Percentiles rank a stretch among this genome's conserved stretches.
phyloP scores from a whole-genome alignment of 108 stramenopile genomes.

The Hondaea fermentalgiana region DNA sequence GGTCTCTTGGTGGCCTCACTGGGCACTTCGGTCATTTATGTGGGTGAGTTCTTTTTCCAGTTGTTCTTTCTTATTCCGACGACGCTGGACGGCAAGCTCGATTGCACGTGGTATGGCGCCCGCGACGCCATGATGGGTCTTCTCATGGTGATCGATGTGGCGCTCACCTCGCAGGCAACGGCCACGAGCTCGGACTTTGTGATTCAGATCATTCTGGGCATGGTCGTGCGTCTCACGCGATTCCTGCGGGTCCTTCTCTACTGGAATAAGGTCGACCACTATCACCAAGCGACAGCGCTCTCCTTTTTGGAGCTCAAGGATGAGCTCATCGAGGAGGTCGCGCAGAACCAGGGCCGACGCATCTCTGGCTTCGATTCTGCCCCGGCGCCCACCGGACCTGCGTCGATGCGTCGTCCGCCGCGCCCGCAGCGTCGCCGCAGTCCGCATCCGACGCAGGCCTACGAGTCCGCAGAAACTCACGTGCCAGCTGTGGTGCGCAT shows the following conservation, averaged over 20 bases:
- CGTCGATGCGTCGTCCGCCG: not conserved
- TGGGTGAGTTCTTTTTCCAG: not conserved
- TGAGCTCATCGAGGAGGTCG: not conserved
- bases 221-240: not conserved
- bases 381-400: not conserved
- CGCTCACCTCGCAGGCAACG: not conserved
- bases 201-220: not conserved
- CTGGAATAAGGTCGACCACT: conserved; percentile 8
- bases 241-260: not conserved
- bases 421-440: not conserved
- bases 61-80: not conserved
- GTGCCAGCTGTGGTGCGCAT: not conserved
- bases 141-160: not conserved
- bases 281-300: not conserved
- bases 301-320: not conserved
- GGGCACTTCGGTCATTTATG: not conserved
- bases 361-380: not conserved
- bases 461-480: not conserved
- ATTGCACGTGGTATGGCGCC: not conserved
- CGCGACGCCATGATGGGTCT: not conserved
- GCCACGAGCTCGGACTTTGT: not conserved
- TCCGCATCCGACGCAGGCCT: not conserved
- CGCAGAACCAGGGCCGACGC: not conserved
- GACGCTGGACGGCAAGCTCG: not conserved
- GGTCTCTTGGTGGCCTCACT: not conserved